Evolutionary conservation across 2,329 filamentous ascomycete genomes (phyloP).

Genomic region (Neonectria faginata): DNA sequence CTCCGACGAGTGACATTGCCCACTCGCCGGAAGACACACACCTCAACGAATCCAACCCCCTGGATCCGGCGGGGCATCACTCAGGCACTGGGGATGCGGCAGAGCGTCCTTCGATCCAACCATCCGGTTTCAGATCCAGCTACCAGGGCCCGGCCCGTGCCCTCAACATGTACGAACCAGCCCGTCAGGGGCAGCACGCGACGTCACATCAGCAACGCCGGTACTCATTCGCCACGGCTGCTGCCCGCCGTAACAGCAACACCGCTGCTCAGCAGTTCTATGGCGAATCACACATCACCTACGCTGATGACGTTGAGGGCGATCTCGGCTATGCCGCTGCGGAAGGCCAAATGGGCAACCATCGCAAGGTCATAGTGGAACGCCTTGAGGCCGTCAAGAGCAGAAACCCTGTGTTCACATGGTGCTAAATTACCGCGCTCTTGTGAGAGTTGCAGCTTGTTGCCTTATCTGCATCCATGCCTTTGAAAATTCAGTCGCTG

Average conservation of each 20-base stretch:
- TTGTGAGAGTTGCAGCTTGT: slow-evolving; percentile 10
- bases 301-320: slow-evolving; percentile 85
- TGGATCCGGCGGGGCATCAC: slow-evolving; percentile 32
- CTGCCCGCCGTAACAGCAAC: slow-evolving; percentile 60
- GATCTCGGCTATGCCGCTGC: slow-evolving; percentile 95
- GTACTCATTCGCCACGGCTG: slow-evolving; percentile 65
- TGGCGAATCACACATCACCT: slow-evolving; percentile 65
- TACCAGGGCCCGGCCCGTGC: slow-evolving; percentile 57
- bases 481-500: slow-evolving; percentile 7
- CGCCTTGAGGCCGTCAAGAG: slow-evolving; percentile 94
- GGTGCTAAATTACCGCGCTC: slow-evolving; percentile 74
- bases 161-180: slow-evolving; percentile 59
- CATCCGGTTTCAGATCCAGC: slow-evolving; percentile 47
- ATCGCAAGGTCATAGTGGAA: slow-evolving; percentile 96
- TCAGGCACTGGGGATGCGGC: slow-evolving; percentile 32
- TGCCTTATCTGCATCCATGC: slow-evolving; percentile 7
- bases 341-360: slow-evolving; percentile 90
- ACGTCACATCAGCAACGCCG: slow-evolving; percentile 60
- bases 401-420: slow-evolving; percentile 95
- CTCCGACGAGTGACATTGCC: slow-evolving; percentile 55
- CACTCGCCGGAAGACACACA: slow-evolving; percentile 54
- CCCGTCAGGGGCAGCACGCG: slow-evolving; percentile 53
- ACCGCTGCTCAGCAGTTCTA: slow-evolving; percentile 67
- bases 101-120: slow-evolving; percentile 40
- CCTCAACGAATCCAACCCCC: slow-evolving; percentile 37